phyloP scores from a whole-genome alignment of 345 rosid genomes.

The Eucalyptus virginea region DNA sequence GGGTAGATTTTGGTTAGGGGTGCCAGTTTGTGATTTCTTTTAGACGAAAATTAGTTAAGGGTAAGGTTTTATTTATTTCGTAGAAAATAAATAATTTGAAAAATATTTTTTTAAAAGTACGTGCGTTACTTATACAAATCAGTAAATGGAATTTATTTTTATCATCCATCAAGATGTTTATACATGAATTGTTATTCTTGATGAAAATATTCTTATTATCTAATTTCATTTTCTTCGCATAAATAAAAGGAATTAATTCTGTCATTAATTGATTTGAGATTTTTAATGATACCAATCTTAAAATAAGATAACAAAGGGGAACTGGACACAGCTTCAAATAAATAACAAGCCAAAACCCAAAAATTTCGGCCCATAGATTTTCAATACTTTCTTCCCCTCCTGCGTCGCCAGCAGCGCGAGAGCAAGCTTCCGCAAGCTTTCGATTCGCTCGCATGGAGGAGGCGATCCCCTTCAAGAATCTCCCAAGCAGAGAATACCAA shows the following conservation, averaged over 20 bases:
- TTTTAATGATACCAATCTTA: background rate
- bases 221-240: background rate
- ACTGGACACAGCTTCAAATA: background rate
- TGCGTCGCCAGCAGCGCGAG: background rate
- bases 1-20: background rate
- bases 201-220: too few relatives aligned
- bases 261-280: background rate
- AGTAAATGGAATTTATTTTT: background rate
- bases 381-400: background rate
- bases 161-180: background rate
- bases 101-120: accelerated
- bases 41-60: too few relatives aligned
- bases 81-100: accelerated
- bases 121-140: background rate
- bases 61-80: accelerated
- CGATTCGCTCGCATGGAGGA: constrained; percentile 12
- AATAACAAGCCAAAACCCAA: background rate
- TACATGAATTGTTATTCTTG: background rate
- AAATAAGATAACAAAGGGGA: background rate
- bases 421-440: background rate
- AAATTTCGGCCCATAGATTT: background rate
- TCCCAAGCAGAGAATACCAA: constrained; percentile 80
- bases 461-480: constrained; percentile 42
- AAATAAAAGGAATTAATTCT: background rate
- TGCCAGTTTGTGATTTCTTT: background rate